Percentiles rank a stretch among this genome's conserved stretches.
phyloP scores from a whole-genome alignment of 257 asterid species.

The Ehretia macrophylla region DNA sequence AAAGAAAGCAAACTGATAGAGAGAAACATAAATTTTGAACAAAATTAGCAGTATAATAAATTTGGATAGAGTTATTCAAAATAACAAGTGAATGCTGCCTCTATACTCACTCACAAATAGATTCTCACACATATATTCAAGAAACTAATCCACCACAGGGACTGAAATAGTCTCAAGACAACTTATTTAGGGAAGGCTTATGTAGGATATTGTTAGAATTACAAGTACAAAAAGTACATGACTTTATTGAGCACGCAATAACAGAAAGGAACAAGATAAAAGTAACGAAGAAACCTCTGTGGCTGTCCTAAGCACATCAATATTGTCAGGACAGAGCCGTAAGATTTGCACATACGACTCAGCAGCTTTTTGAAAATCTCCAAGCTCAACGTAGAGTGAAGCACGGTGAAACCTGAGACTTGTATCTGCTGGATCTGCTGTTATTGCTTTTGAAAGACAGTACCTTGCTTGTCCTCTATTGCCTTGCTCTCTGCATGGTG shows the following conservation, averaged over 20 bases:
- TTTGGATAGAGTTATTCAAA: too few species aligned
- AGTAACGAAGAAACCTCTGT: conserved; percentile 34
- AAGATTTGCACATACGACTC: conserved; percentile 66
- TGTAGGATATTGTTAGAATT: too few species aligned
- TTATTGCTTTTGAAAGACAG: conserved; percentile 69
- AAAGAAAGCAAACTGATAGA: background rate
- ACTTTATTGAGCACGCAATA: background rate
- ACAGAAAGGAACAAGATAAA: background rate
- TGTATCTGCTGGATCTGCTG: conserved; percentile 74
- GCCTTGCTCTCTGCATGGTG: conserved; percentile 46
- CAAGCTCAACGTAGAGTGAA: conserved; percentile 54
- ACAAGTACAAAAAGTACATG: background rate
- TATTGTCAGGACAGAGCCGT: conserved; percentile 50
- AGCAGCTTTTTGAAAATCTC: conserved; percentile 68
- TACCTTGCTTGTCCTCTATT: conserved; percentile 64
- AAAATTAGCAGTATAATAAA: too few species aligned
- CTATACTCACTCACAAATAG: too few species aligned
- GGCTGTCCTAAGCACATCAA: conserved; percentile 48
- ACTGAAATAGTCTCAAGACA: too few species aligned
- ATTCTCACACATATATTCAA: too few species aligned
- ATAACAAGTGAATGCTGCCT: too few species aligned
- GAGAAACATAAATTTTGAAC: too few species aligned
- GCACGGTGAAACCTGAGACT: conserved; percentile 62
- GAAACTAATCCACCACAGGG: too few species aligned
- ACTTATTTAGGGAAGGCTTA: too few species aligned